Evolutionary conservation across 148 eudicot species (phyloP).

Genomic region (Heliamphora exappendiculata): DNA sequence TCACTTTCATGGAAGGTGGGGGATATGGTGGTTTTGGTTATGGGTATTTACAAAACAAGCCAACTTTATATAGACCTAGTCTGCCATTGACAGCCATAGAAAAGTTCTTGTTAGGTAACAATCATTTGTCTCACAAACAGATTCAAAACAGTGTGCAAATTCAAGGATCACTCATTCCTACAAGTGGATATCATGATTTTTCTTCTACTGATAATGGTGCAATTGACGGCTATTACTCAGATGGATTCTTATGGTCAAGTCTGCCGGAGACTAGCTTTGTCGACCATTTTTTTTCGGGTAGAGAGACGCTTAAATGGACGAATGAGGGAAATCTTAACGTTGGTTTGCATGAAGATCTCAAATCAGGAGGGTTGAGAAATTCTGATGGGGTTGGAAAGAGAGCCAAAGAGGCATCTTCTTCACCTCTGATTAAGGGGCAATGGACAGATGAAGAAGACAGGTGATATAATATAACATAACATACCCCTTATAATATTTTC

Average conservation of each 20-base stretch:
- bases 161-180: neutral
- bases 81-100: constrained; percentile 51
- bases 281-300: neutral
- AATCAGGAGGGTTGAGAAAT: neutral
- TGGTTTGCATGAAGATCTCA: neutral
- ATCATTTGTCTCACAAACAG: neutral
- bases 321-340: constrained; percentile 10
- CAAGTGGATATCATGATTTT: neutral
- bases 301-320: constrained; percentile 6
- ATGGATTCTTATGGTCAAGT: constrained; percentile 8
- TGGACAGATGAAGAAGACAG: constrained; percentile 82
- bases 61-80: constrained; percentile 11
- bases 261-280: constrained; percentile 8
- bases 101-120: constrained; percentile 32
- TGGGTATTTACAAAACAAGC: constrained; percentile 20
- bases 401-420: constrained; percentile 11
- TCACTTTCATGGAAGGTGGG: constrained; percentile 29
- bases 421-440: constrained; percentile 49
- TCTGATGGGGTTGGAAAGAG: constrained; percentile 14
- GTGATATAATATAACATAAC: constrained; percentile 26
- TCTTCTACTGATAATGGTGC: constrained; percentile 12
- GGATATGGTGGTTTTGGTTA: constrained; percentile 14
- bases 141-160: constrained; percentile 3
- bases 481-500: neutral
- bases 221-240: neutral